phyloP scores from a whole-genome alignment of 164 flowering plant genomes.

The Nymphaea thermarum region DNA sequence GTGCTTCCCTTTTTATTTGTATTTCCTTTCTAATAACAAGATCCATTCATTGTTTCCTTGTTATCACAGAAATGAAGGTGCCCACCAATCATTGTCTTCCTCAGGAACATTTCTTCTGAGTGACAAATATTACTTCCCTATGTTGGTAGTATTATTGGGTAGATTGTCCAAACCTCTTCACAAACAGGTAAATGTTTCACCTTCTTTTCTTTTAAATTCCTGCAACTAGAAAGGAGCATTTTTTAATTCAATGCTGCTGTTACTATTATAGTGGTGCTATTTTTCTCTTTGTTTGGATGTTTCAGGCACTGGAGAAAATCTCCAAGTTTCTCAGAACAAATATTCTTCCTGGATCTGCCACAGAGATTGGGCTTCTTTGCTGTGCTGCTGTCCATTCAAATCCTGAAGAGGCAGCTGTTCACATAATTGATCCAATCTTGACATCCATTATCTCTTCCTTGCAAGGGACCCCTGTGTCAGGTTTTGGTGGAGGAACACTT shows the following conservation, averaged over 20 bases:
- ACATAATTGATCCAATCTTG: conserved; percentile 70
- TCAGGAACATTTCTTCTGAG: conserved; percentile 93
- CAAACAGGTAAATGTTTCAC: conserved; percentile 37
- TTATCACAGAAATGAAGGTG: conserved; percentile 71
- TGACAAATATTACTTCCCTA: conserved; percentile 83
- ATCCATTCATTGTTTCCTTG: background rate
- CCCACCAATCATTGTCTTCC: conserved; percentile 33
- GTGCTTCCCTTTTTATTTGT: background rate
- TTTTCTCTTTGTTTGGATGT: background rate
- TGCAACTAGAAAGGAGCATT: no score
- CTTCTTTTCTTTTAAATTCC: no score
- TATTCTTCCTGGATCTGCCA: conserved; percentile 96
- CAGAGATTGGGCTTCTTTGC: conserved; percentile 95
- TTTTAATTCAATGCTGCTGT: no score
- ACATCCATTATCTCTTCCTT: conserved; percentile 65
- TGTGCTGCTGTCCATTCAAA: conserved; percentile 92
- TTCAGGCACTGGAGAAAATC: conserved; percentile 82
- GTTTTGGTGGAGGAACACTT: conserved; percentile 60
- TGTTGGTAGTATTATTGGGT: conserved; percentile 87
- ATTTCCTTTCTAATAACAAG: background rate
- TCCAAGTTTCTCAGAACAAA: conserved; percentile 84
- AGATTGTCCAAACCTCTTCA: conserved; percentile 68
- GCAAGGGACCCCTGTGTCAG: conserved; percentile 62
- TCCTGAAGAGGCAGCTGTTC: conserved; percentile 72
- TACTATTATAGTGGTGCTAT: no score